A percentile compares a stretch with the other conserved stretches of the same genome.
These are phyloP conservation scores for Picea glauca DNA, from an alignment of 75 land plant species.

Conservation along the genomic window DNA sequence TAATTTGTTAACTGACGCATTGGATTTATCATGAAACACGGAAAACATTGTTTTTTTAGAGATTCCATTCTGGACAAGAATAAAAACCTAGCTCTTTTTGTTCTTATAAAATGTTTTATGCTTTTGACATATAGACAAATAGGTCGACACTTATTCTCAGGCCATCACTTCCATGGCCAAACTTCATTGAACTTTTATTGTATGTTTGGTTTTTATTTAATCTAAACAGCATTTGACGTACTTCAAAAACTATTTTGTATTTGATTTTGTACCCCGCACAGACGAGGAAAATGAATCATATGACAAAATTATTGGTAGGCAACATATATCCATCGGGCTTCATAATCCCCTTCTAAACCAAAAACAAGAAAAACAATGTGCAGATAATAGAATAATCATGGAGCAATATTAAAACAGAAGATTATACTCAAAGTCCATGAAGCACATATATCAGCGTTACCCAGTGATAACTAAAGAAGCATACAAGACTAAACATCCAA, in stretches of 20 bases:
- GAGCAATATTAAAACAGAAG: background rate
- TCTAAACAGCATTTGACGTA: background rate
- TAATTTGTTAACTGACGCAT: too few species aligned
- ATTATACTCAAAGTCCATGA: background rate
- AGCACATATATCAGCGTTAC: background rate
- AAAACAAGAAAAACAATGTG: background rate
- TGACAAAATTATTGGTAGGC: background rate
- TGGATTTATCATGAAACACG: too few species aligned
- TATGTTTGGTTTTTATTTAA: background rate
- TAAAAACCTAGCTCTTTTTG: background rate
- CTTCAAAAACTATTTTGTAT: background rate
- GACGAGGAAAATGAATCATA: background rate
- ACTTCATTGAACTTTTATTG: background rate
- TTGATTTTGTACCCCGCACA: too few species aligned
- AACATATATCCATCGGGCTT: too few species aligned
- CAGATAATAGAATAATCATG: background rate
- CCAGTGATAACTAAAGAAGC: background rate
- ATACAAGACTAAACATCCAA: too few species aligned
- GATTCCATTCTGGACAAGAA: background rate
- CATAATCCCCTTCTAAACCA: too few species aligned
- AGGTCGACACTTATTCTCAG: background rate
- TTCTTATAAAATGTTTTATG: background rate
- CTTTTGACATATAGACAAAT: background rate
- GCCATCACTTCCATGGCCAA: background rate
- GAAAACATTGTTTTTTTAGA: background rate